Evolutionary conservation across 148 eudicot genomes (phyloP).

Genomic region (Salicornia ramosissima): DNA sequence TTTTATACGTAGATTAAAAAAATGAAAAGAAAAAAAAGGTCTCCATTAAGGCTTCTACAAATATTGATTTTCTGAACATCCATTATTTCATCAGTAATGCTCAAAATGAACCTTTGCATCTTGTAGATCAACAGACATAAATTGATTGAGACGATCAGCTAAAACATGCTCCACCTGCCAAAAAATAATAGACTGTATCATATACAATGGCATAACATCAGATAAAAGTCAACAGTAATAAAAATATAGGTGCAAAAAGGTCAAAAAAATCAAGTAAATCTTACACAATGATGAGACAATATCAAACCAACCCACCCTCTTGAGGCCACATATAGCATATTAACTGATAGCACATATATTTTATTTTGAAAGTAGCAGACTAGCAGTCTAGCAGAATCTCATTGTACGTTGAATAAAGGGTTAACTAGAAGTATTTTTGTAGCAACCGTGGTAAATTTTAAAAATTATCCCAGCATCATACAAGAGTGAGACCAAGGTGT

Average conservation of each 20-base stretch:
- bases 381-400: too few relatives aligned
- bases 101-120: constrained; percentile 63
- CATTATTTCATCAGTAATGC: neutral
- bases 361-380: too few relatives aligned
- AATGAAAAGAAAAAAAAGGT: neutral
- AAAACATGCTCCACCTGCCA: constrained; percentile 92
- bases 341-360: too few relatives aligned
- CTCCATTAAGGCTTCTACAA: neutral
- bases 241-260: neutral
- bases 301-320: too few relatives aligned
- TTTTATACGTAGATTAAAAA: neutral
- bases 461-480: too few relatives aligned
- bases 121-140: constrained; percentile 86
- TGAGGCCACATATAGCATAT: too few relatives aligned
- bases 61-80: neutral
- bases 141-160: constrained; percentile 72
- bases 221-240: neutral
- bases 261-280: too few relatives aligned
- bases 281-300: neutral
- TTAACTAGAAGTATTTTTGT: too few relatives aligned
- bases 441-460: too few relatives aligned
- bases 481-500: too few relatives aligned
- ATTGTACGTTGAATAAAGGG: too few relatives aligned
- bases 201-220: neutral
- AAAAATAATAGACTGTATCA: constrained; percentile 15